Evolutionary conservation across 2,329 filamentous ascomycete species (phyloP).

Genomic region (Apiospora phragmitis): DNA sequence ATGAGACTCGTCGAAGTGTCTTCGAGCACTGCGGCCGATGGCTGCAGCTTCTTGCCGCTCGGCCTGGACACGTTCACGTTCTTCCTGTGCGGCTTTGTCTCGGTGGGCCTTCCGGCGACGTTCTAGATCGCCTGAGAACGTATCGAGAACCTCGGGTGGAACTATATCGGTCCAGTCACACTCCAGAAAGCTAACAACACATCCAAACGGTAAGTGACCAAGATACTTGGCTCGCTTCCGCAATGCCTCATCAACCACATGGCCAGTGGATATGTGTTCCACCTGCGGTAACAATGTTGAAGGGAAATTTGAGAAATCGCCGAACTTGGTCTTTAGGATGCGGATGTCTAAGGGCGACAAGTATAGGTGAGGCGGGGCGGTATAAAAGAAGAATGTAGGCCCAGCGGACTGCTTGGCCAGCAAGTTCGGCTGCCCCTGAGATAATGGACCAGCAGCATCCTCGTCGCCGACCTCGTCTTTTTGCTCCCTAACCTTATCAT

Average conservation of each 20-base stretch:
- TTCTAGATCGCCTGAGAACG: constrained; percentile 76
- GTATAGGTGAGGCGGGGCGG: constrained; percentile 83
- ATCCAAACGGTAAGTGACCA: constrained; percentile 83
- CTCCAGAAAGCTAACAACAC: constrained; percentile 86
- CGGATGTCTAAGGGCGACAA: constrained; percentile 88
- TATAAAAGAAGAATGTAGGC: constrained; percentile 80
- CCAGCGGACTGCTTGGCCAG: constrained; percentile 31
- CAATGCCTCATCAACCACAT: constrained; percentile 82
- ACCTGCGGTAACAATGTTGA: constrained; percentile 83
- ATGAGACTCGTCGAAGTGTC: constrained; percentile 38
- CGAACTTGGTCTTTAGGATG: constrained; percentile 87
- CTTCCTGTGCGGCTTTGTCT: constrained; percentile 84
- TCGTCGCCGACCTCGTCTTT: constrained; percentile 23
- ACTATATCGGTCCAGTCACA: constrained; percentile 96
- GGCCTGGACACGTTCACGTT: constrained; percentile 79
- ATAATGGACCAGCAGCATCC: background rate
- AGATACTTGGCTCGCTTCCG: constrained; percentile 86
- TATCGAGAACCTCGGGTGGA: constrained; percentile 69
- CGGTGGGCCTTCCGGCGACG: constrained; percentile 72
- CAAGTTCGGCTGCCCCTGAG: constrained; percentile 5
- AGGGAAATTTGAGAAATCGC: constrained; percentile 78
- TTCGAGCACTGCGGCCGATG: constrained; percentile 53
- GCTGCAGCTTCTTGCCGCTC: constrained; percentile 77
- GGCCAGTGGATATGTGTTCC: constrained; percentile 85
- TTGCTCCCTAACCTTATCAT: constrained; percentile 66